These are phyloP conservation scores for Zychaea mexicana DNA, from an alignment of 371 early-diverging fungal species.

Conservation along the genomic window DNA sequence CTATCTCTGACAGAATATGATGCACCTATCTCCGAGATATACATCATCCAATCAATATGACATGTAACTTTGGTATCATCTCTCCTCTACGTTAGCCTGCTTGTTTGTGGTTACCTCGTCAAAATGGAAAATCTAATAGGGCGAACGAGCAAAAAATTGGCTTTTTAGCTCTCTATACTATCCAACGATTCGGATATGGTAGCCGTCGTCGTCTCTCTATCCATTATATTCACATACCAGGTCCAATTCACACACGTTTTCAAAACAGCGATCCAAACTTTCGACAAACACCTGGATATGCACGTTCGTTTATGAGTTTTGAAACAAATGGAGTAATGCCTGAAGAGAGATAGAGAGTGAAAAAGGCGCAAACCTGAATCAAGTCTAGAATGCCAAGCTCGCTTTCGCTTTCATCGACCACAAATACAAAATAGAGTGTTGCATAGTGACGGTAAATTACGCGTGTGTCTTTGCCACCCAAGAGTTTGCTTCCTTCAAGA, in stretches of 20 bases:
- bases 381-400: constrained; percentile 94
- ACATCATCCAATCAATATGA: too few species aligned
- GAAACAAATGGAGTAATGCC: too few species aligned
- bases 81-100: too few species aligned
- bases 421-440: constrained; percentile 96
- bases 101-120: constrained; percentile 63
- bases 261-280: constrained; percentile 88
- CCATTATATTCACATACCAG: constrained; percentile 54
- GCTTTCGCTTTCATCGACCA: constrained; percentile 93
- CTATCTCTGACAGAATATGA: constrained; percentile 76
- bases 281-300: constrained; percentile 89
- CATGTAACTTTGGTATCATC: neutral
- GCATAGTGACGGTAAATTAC: constrained; percentile 93
- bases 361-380: constrained; percentile 70
- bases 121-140: constrained; percentile 84
- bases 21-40: too few species aligned
- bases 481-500: constrained; percentile 81
- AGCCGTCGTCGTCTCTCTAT: neutral
- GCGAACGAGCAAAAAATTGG: too few species aligned
- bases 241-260: constrained; percentile 97
- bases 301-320: neutral
- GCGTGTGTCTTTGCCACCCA: constrained; percentile 86
- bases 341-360: neutral
- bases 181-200: too few species aligned
- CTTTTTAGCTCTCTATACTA: too few species aligned